Evolutionary conservation across 768 basidiomycete species (phyloP), one percentile per base, ranked within the genome.

Genomic region (Tubosaeta sp.): DNA sequence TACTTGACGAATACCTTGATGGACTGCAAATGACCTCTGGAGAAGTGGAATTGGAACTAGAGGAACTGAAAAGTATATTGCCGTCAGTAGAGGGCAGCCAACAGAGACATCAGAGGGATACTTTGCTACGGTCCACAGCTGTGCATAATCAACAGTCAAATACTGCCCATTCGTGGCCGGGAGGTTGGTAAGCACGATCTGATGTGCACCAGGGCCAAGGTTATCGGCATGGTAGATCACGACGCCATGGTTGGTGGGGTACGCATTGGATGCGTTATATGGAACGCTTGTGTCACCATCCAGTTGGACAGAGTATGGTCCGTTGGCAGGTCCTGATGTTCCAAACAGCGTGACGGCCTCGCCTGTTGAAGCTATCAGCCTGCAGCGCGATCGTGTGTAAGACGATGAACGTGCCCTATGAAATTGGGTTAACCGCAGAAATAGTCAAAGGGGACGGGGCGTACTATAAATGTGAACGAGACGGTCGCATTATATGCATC

Each of bases 321-420:
- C 63, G 29, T 65, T 66, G 4, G 54, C 49, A 18, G 73, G 70
- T 18, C 72, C 67, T 1, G 73, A 66, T 10, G 77, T 66, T 16
- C 78, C 75, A 45, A 73, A 78, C 8, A 79, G 44, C 1, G 71
- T 73, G n/a, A 80, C 69, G 12, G 70, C 74, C 51, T 73, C 73
- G 38, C 76, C 78, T 73, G 35, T 22, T 21, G 25, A 14, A n/a
- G 16, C 10, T 14, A 19, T 51, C 6, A 54, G 38, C 34, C 32
- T 21, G 25, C 32, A 31, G 16, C 8, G 35, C 14, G 12, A 11
- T 14, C 2, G 2, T 10, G 10, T 27, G 10, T 6, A n/a, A n/a
- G n/a, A n/a, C n/a, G 30, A 50, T 14, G 46, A 40, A 42, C 63
- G 51, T 59, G 57, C 64, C 64, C 65, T 67, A 12, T 31, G 43